Conservation (phyloP, 2,329 filamentous ascomycete species). For the Penicillium verrucosum region DNA sequence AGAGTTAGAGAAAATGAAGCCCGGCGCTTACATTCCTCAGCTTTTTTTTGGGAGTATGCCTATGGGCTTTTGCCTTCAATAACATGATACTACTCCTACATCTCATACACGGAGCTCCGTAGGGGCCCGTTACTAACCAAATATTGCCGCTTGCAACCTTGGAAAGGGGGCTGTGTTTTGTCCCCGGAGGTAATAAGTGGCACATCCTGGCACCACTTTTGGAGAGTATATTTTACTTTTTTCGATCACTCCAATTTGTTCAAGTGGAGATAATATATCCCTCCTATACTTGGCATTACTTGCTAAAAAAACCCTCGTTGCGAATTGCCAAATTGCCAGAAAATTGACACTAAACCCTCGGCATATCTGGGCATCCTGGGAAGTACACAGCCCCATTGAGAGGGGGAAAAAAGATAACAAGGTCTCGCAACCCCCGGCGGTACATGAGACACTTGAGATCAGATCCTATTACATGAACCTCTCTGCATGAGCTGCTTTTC, state of each 20-base stretch:
- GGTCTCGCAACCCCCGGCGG: neutral
- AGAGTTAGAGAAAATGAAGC: neutral
- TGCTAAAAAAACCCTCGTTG: neutral
- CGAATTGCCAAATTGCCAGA: neutral
- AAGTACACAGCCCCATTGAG: slow-evolving; percentile 17
- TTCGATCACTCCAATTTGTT: neutral
- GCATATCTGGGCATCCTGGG: slow-evolving; percentile 15
- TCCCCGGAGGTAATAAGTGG: neutral
- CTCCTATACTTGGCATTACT: slow-evolving; percentile 4
- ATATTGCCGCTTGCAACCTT: neutral
- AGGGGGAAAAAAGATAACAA: slow-evolving; percentile 7
- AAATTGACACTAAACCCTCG: neutral
- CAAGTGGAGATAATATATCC: neutral
- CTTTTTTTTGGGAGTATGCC: neutral
- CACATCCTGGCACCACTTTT: neutral
- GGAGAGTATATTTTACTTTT: neutral
- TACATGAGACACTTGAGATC: neutral
- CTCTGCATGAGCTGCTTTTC: neutral
- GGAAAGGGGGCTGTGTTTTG: slow-evolving; percentile 4
- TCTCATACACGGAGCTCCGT: neutral
- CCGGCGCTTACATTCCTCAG: slow-evolving; percentile 5
- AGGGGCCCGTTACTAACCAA: neutral
- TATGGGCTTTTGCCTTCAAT: neutral
- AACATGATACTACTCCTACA: neutral
- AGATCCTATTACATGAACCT: neutral